Percentiles rank a stretch among this genome's conserved stretches.
phyloP scores from a whole-genome alignment of 176 grass and related monocot species.

The Avena eriantha region DNA sequence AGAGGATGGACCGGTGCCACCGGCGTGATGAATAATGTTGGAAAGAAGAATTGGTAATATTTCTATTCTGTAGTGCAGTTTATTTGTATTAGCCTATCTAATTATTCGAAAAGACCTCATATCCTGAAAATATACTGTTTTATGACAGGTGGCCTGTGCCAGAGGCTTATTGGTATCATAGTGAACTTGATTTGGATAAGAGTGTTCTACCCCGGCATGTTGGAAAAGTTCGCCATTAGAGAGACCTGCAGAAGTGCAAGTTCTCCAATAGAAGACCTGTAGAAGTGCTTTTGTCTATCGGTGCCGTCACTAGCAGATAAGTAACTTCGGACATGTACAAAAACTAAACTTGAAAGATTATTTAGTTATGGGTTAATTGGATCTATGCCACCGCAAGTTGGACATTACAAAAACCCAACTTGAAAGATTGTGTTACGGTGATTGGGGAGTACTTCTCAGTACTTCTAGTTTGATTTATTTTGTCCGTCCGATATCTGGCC shows the following conservation, averaged over 20 bases:
- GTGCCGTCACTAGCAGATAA: too few species aligned
- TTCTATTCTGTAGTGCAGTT: neutral
- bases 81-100: neutral
- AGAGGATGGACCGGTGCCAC: neutral
- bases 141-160: neutral
- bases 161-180: conserved; percentile 10
- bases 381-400: too few species aligned
- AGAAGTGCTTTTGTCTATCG: neutral
- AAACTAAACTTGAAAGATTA: too few species aligned
- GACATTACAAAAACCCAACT: too few species aligned
- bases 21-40: neutral
- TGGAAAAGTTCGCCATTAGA: neutral
- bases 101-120: neutral
- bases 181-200: neutral
- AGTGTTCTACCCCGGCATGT: neutral
- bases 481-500: too few species aligned
- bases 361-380: too few species aligned
- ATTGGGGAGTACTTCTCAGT: too few species aligned
- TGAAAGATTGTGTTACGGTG: too few species aligned
- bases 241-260: neutral
- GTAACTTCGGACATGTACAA: too few species aligned
- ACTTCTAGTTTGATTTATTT: too few species aligned
- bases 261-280: neutral
- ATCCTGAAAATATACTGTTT: neutral
- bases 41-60: neutral